Percentiles rank a stretch among this genome's conserved stretches.
Evolutionary conservation across 257 asterid genomes (phyloP).

Genomic region (Salvia rosmarinus): DNA sequence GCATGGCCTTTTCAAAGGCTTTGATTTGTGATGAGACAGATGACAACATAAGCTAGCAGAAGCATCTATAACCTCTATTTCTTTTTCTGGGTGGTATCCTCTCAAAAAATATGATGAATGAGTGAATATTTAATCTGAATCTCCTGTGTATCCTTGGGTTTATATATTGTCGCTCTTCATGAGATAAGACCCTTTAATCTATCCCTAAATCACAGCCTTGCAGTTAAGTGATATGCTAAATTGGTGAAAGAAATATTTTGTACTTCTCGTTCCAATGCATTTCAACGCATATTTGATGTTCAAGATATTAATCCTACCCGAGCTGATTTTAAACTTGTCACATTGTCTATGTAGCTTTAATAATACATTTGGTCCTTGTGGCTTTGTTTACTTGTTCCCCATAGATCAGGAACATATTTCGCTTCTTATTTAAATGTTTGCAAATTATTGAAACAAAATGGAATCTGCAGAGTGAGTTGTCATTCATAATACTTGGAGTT

Average conservation of each 20-base stretch:
- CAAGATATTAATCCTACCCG: background rate
- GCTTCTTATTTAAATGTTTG: background rate
- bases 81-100: background rate
- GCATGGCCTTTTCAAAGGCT: constrained; percentile 16
- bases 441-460: background rate
- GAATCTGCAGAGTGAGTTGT: background rate
- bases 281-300: background rate
- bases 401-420: background rate
- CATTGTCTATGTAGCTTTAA: background rate
- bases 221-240: background rate
- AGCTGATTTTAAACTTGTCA: background rate
- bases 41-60: background rate
- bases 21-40: background rate
- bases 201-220: background rate
- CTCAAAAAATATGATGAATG: background rate
- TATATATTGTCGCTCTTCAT: background rate
- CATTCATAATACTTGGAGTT: background rate
- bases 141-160: background rate
- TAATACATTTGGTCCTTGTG: background rate
- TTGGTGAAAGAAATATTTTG: background rate
- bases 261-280: background rate
- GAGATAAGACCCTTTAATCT: background rate
- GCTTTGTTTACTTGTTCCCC: background rate
- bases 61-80: background rate
- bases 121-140: background rate